Conservation (phyloP, 208 protist species). For the Acanthamoeba lugdunensis region DNA sequence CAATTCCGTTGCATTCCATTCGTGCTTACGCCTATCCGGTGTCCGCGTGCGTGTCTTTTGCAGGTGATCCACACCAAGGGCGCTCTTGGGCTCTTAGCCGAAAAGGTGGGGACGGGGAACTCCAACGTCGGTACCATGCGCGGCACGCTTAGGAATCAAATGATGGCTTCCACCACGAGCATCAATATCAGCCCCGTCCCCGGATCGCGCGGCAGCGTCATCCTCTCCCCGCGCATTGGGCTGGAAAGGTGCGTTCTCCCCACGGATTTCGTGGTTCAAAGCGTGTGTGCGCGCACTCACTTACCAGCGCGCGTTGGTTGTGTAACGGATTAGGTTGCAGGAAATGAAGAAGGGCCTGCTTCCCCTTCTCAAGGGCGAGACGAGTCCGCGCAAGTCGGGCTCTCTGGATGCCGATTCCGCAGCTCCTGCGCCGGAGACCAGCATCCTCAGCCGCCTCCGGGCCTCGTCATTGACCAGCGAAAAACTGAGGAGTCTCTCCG, state of each 20-base stretch:
- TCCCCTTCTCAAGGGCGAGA: background rate
- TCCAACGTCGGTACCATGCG: background rate
- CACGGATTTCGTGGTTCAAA: background rate
- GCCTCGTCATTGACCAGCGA: background rate
- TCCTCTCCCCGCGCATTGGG: background rate
- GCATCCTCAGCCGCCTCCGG: background rate
- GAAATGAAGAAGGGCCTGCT: conserved; percentile 14
- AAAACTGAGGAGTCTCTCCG: background rate
- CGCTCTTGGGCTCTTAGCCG: background rate
- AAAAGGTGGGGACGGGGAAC: background rate
- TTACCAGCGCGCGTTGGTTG: no score
- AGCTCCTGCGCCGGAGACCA: background rate
- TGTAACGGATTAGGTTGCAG: background rate
- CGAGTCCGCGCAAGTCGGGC: background rate
- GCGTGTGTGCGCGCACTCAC: no score
- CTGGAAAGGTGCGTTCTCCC: background rate
- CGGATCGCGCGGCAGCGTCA: background rate
- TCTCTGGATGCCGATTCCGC: background rate
- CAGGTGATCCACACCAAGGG: background rate
- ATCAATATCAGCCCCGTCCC: background rate
- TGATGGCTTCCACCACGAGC: background rate
- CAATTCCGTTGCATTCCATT: background rate
- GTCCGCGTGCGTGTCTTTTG: background rate
- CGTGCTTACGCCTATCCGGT: no score
- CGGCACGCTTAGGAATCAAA: background rate